Base-by-base conservation (phyloP, 495 filamentous ascomycete genomes). In the Trichoderma asperelloides region DNA sequence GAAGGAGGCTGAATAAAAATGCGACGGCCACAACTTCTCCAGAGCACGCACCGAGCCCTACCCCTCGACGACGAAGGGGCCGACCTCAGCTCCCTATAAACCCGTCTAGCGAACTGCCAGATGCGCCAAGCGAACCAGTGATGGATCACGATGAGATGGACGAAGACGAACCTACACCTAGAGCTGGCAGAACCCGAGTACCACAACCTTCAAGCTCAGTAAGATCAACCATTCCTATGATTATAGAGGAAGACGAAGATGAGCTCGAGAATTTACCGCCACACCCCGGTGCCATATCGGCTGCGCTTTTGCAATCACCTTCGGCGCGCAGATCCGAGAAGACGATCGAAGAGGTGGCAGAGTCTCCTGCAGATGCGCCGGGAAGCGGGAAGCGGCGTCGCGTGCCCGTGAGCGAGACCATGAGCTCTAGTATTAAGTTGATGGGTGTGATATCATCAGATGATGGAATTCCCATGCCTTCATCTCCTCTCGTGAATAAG, bases 341-440 rank as follows among this genome's bases (percentile, higher is more conserved):
- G 68, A 64, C 40, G 7, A 60, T 69, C 23, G 74, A 78, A 62
- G 79, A 80, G 68, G 76, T 85, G 3, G 74, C 71, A 63, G 82
- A 85, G 68, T 82, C 80, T 64, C 81, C 83, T 3, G 74, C 57
- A 16, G 73, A 78, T 66, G 80, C 80, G 30, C 82, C 81, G 3
- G 82, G 81, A 43, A 83, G 79, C 65, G 73, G 74, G 13, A 65
- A 73, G 2, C 74, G 80, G 57, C 74, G 79, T 21, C 69, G 60
- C 18, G 64, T 79, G 41, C 71, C 68, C 60, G 63, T 70, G 8
- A 69, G 68, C 6, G 71, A 77, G 15, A 72, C 70, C 27, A 33
- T 72, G 0, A 74, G 68, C 49, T 68, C 70, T 60, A 73, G 79
- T 68, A 62, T 76, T 64, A 69, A 70, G 47, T 69, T 80, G n/a